These are phyloP conservation scores for Globisporangium viniferum DNA, from an alignment of 352 stramenopile genomes.

Conservation along the genomic window DNA sequence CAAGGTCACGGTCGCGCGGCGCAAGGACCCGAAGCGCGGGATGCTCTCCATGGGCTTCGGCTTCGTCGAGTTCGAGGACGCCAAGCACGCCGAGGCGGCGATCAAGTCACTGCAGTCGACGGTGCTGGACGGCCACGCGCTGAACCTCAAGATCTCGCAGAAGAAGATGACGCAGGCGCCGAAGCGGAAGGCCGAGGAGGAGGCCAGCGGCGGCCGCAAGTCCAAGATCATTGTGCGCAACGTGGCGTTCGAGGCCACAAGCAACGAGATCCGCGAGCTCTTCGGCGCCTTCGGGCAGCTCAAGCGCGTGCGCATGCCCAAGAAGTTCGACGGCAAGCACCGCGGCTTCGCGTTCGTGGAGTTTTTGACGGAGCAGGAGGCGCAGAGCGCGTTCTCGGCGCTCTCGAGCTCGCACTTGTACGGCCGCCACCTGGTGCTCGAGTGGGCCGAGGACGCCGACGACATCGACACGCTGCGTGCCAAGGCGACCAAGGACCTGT, in stretches of 20 bases:
- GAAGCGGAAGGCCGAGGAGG: slow-evolving; percentile 39
- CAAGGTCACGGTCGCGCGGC: slow-evolving; percentile 84
- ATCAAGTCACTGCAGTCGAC: slow-evolving; percentile 72
- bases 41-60: slow-evolving; percentile 97
- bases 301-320: slow-evolving; percentile 97
- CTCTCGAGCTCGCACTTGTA: slow-evolving; percentile 98
- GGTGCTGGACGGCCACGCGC: slow-evolving; percentile 93
- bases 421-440: slow-evolving; percentile 97
- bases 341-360: slow-evolving; percentile 99
- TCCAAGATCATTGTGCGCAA: slow-evolving; percentile 99
- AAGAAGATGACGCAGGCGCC: slow-evolving; percentile 61
- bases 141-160: slow-evolving; percentile 94
- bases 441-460: slow-evolving; percentile 93
- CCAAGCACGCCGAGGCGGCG: slow-evolving; percentile 84
- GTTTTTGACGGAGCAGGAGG: slow-evolving; percentile 96
- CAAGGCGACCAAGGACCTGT: slow-evolving; percentile 76
- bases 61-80: slow-evolving; percentile 97
- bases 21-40: slow-evolving; percentile 76
- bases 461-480: slow-evolving; percentile 82
- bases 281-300: slow-evolving; percentile 97
- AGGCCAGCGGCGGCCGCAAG: slow-evolving; percentile 32
- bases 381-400: slow-evolving; percentile 88
- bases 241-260: slow-evolving; percentile 97
- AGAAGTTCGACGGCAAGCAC: slow-evolving; percentile 98
- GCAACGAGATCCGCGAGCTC: slow-evolving; percentile 95